Conservation (phyloP, 352 stramenopile species). For the Globisporangium acanthophoron region DNA sequence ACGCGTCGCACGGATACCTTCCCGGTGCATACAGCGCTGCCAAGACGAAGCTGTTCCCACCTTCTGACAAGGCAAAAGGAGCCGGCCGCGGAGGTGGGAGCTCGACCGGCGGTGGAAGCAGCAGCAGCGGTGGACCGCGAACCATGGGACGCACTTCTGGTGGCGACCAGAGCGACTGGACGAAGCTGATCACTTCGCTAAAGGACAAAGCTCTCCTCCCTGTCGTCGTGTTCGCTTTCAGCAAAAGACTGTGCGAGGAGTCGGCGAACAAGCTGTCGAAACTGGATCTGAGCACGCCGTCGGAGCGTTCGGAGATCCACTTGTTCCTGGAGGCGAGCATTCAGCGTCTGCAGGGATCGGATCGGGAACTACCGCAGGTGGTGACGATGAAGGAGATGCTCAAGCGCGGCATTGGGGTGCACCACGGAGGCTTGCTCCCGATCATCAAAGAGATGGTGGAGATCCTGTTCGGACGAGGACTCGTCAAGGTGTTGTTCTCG, state of each 20-base stretch:
- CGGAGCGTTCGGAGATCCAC: conserved; percentile 80
- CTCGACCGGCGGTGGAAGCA: conserved; percentile 23
- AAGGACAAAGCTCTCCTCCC: conserved; percentile 92
- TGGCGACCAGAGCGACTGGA: conserved; percentile 83
- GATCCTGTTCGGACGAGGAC: conserved; percentile 95
- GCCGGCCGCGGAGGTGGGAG: conserved; percentile 22
- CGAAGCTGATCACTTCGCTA: conserved; percentile 80
- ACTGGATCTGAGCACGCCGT: conserved; percentile 61
- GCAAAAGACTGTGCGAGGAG: conserved; percentile 81
- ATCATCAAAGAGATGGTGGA: conserved; percentile 99
- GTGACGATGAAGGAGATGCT: conserved; percentile 96
- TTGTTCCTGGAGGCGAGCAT: conserved; percentile 76
- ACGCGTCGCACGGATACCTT: conserved; percentile 48
- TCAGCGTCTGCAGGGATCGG: conserved; percentile 87
- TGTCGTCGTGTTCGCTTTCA: conserved; percentile 94
- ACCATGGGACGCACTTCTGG: conserved; percentile 58
- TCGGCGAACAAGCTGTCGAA: conserved; percentile 73
- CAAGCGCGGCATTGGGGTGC: conserved; percentile 94
- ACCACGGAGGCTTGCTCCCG: conserved; percentile 96
- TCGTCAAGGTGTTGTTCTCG: conserved; percentile 98
- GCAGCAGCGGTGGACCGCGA: conserved; percentile 19
- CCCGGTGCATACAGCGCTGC: conserved; percentile 47
- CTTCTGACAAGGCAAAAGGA: conserved; percentile 45
- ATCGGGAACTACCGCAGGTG: conserved; percentile 98
- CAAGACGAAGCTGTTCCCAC: conserved; percentile 62